phyloP scores from a whole-genome alignment of 2,329 filamentous ascomycete species.

The Fusarium devonianum region DNA sequence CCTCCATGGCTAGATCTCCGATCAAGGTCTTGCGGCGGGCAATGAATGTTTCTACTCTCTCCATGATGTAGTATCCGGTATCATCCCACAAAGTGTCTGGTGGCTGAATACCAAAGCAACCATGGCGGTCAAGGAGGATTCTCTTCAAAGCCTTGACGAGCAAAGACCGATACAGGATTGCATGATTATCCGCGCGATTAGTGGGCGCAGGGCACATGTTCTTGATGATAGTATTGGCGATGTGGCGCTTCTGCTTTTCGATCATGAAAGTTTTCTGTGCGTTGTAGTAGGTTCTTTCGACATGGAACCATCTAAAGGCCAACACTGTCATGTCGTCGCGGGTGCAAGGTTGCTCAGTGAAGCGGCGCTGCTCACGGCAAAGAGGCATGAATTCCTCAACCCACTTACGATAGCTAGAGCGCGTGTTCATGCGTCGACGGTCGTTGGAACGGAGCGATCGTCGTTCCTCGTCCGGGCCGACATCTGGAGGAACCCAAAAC shows the following conservation, averaged over 20 bases:
- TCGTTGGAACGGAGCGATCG: slow-evolving; percentile 59
- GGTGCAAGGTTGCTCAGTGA: slow-evolving; percentile 37
- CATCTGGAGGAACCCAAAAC: slow-evolving; percentile 56
- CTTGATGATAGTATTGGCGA: slow-evolving; percentile 58
- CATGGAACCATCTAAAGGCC: slow-evolving; percentile 61
- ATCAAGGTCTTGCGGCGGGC: slow-evolving; percentile 48
- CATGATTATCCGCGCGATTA: slow-evolving; percentile 31
- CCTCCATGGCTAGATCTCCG: slow-evolving; percentile 44
- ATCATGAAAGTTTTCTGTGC: slow-evolving; percentile 47
- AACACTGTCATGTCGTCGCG: slow-evolving; percentile 59
- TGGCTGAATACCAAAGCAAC: slow-evolving; percentile 47
- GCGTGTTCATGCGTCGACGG: slow-evolving; percentile 59
- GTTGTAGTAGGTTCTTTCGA: slow-evolving; percentile 53
- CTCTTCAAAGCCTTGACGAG: slow-evolving; percentile 55
- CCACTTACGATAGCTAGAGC: slow-evolving; percentile 67
- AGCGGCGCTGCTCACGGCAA: slow-evolving; percentile 52
- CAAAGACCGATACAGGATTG: slow-evolving; percentile 44
- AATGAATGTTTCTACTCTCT: slow-evolving; percentile 54
- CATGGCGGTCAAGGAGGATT: slow-evolving; percentile 55
- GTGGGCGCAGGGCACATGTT: slow-evolving; percentile 42
- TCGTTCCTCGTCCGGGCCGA: slow-evolving; percentile 42
- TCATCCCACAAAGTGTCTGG: slow-evolving; percentile 42
- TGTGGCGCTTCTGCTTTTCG: slow-evolving; percentile 49
- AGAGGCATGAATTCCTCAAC: slow-evolving; percentile 68
- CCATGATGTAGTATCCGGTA: slow-evolving; percentile 54